Evolutionary conservation across 148 eudicot species (phyloP).

Genomic region (Silene conica): DNA sequence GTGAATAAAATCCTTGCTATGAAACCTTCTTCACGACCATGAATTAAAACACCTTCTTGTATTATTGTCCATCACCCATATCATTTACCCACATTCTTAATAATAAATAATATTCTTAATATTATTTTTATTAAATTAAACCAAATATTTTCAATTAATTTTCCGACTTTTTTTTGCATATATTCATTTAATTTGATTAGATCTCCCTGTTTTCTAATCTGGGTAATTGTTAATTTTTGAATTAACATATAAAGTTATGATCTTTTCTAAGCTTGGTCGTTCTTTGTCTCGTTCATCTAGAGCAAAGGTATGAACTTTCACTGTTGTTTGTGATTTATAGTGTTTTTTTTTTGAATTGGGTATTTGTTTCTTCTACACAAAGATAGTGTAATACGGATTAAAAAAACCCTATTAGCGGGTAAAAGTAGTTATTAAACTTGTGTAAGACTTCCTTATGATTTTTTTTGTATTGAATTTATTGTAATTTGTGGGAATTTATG

Average conservation of each 20-base stretch:
- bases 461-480: too few species aligned
- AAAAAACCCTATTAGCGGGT: too few species aligned
- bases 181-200: slow-evolving; percentile 11
- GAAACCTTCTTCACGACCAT: slow-evolving; percentile 17
- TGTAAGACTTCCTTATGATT: too few species aligned
- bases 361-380: not conserved
- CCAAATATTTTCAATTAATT: not conserved
- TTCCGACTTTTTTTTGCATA: not conserved
- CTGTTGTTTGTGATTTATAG: not conserved
- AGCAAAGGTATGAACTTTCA: slow-evolving; percentile 30
- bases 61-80: slow-evolving; percentile 23
- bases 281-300: slow-evolving; percentile 48
- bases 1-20: slow-evolving; percentile 10
- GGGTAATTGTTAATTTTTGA: slow-evolving; percentile 6
- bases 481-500: too few species aligned
- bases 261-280: slow-evolving; percentile 46
- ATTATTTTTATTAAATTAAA: not conserved
- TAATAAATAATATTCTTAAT: not conserved
- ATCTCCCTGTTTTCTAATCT: slow-evolving; percentile 26
- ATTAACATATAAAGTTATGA: slow-evolving; percentile 27
- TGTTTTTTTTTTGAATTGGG: slow-evolving; percentile 9
- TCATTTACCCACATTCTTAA: not conserved
- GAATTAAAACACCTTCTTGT: slow-evolving; percentile 21
- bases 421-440: too few species aligned
- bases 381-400: too few species aligned